Evolutionary conservation across 805 yeast species (phyloP).

Genomic region (Nakazawaea pomicola): DNA sequence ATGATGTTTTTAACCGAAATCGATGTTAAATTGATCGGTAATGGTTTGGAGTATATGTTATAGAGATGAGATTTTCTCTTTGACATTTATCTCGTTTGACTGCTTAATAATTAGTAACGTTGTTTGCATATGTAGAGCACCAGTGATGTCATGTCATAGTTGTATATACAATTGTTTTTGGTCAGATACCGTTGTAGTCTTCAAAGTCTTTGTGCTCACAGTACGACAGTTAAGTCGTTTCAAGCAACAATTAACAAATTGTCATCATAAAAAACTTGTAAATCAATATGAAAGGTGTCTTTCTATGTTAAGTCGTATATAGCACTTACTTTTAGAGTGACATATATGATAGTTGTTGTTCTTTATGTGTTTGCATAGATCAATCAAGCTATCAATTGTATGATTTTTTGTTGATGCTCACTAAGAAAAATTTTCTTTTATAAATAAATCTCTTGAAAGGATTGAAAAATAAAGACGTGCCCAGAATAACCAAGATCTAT

Average conservation of each 20-base stretch:
- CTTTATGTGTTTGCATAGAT: too few relatives aligned
- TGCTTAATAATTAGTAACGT: conserved; percentile 18
- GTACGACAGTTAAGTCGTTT: conserved; percentile 33
- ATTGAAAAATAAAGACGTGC: too few relatives aligned
- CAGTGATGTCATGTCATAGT: too few relatives aligned
- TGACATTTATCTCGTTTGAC: conserved; percentile 22
- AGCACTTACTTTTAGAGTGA: neutral
- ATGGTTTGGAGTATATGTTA: conserved; percentile 38
- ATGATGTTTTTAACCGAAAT: neutral
- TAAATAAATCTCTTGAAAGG: too few relatives aligned
- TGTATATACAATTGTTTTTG: conserved; percentile 11
- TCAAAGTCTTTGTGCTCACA: conserved; percentile 73
- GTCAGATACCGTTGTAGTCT: conserved; percentile 99
- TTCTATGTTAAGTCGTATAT: too few relatives aligned
- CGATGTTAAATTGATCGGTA: conserved; percentile 46
- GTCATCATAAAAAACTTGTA: conserved; percentile 24
- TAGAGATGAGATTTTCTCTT: conserved; percentile 26
- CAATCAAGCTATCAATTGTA: too few relatives aligned
- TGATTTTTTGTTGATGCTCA: too few relatives aligned
- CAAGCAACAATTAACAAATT: conserved; percentile 32
- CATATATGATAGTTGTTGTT: too few relatives aligned
- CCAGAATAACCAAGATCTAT: too few relatives aligned
- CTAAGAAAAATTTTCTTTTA: too few relatives aligned
- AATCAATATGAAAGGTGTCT: neutral
- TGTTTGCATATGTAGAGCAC: too few relatives aligned